These are phyloP conservation scores for Calcarisporium arbuscula DNA, from an alignment of 2,329 filamentous ascomycete genomes.

Conservation along the genomic window DNA sequence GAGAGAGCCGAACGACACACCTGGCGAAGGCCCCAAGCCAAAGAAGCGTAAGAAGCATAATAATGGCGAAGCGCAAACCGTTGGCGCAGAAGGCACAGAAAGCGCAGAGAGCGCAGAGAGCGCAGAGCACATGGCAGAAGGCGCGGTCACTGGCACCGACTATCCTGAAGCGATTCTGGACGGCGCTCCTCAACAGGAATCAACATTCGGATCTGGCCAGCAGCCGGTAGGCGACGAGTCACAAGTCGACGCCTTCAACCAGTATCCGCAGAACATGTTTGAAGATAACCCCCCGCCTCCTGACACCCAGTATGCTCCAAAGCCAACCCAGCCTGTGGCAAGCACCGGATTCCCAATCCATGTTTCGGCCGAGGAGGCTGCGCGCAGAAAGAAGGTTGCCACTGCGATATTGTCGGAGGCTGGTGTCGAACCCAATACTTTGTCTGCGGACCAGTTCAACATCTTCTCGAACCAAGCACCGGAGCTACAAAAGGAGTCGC, in stretches of 20 bases:
- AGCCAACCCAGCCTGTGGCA: conserved; percentile 11
- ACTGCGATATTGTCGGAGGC: conserved; percentile 38
- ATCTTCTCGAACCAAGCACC: conserved; percentile 56
- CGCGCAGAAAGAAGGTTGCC: conserved; percentile 43
- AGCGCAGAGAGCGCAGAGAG: background rate
- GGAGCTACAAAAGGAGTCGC: conserved; percentile 45
- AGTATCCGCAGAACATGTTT: conserved; percentile 3
- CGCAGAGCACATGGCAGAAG: background rate
- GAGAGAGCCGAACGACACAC: conserved; percentile 14
- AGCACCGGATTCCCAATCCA: conserved; percentile 22
- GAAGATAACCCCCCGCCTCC: too few relatives aligned
- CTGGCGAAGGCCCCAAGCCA: conserved; percentile 18
- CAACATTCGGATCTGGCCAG: background rate
- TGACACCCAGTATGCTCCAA: too few relatives aligned
- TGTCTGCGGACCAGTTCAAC: conserved; percentile 49
- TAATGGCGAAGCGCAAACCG: conserved; percentile 13
- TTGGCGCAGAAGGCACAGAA: conserved; percentile 3
- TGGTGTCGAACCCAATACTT: conserved; percentile 44
- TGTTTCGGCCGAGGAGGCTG: conserved; percentile 38
- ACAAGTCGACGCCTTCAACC: conserved; percentile 1
- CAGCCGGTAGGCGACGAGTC: background rate
- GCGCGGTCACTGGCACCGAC: background rate
- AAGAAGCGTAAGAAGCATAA: conserved; percentile 23
- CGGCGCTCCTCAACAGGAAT: background rate
- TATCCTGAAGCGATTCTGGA: background rate